phyloP scores from a whole-genome alignment of 805 yeast species.

The Kazachstania kunashirensis region DNA sequence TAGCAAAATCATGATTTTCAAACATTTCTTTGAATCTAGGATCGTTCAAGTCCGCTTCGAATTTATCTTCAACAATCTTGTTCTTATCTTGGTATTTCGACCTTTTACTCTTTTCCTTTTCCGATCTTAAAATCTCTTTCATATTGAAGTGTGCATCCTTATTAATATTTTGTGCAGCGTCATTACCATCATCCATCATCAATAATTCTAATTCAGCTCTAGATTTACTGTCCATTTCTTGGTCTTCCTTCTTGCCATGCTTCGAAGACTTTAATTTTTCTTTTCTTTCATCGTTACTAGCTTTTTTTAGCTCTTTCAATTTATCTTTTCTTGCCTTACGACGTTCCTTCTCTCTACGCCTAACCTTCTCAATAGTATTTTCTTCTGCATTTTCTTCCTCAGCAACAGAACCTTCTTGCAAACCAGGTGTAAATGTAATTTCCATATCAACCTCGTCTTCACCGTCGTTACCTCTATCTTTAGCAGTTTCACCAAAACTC shows the following conservation, averaged over 20 bases:
- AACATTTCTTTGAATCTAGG: slow-evolving; percentile 77
- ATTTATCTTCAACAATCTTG: slow-evolving; percentile 44
- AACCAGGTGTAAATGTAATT: slow-evolving; percentile 87
- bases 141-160: slow-evolving; percentile 60
- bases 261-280: slow-evolving; percentile 31
- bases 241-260: slow-evolving; percentile 23
- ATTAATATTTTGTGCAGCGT: slow-evolving; percentile 27
- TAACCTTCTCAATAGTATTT: slow-evolving; percentile 67
- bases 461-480: slow-evolving; percentile 37
- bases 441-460: slow-evolving; percentile 83
- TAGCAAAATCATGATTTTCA: slow-evolving; percentile 82
- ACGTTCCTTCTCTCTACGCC: slow-evolving; percentile 87
- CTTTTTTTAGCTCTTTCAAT: slow-evolving; percentile 49
- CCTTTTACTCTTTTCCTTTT: slow-evolving; percentile 49
- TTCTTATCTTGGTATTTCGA: slow-evolving; percentile 37
- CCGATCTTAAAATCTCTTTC: slow-evolving; percentile 69
- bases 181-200: slow-evolving; percentile 51
- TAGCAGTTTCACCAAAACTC: slow-evolving; percentile 30
- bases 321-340: slow-evolving; percentile 74
- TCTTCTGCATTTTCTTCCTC: slow-evolving; percentile 43
- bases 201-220: slow-evolving; percentile 62
- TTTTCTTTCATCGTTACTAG: slow-evolving; percentile 43
- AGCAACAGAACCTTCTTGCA: slow-evolving; percentile 34
- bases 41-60: slow-evolving; percentile 67
- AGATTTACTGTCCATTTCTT: slow-evolving; percentile 31